Evolutionary conservation across 345 rosid genomes (phyloP).

Genomic region (Litchi chinensis): DNA sequence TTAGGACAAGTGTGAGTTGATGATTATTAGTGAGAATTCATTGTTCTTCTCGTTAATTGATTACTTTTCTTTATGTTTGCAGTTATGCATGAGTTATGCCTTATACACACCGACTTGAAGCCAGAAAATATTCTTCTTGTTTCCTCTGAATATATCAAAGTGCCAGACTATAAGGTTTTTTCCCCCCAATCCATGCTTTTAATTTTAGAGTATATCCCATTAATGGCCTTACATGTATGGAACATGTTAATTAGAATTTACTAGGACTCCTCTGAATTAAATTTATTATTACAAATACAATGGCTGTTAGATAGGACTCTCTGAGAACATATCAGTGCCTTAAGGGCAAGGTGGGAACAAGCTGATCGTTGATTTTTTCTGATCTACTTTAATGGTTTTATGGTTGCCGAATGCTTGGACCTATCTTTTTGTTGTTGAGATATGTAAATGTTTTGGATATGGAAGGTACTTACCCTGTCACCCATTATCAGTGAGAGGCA

Average conservation of each 20-base stretch:
- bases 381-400: neutral
- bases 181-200: constrained; percentile 1
- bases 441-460: neutral
- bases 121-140: constrained; percentile 83
- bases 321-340: neutral
- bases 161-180: constrained; percentile 74
- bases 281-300: neutral
- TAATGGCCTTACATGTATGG: neutral
- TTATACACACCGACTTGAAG: constrained; percentile 83
- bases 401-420: neutral
- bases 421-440: neutral
- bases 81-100: constrained; percentile 79
- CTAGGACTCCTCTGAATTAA: neutral
- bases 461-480: neutral
- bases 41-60: constrained; percentile 21
- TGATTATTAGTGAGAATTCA: constrained; percentile 15
- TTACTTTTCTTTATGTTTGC: constrained; percentile 34
- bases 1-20: constrained; percentile 8
- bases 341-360: neutral
- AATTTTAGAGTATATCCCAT: neutral
- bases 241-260: neutral
- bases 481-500: neutral
- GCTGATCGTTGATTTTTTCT: neutral
- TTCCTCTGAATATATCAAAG: constrained; percentile 72
- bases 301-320: neutral